Evolutionary conservation across 2,329 filamentous ascomycete species (phyloP), one percentile per base, ranked within the genome.

Genomic region (Venturia asperata): DNA sequence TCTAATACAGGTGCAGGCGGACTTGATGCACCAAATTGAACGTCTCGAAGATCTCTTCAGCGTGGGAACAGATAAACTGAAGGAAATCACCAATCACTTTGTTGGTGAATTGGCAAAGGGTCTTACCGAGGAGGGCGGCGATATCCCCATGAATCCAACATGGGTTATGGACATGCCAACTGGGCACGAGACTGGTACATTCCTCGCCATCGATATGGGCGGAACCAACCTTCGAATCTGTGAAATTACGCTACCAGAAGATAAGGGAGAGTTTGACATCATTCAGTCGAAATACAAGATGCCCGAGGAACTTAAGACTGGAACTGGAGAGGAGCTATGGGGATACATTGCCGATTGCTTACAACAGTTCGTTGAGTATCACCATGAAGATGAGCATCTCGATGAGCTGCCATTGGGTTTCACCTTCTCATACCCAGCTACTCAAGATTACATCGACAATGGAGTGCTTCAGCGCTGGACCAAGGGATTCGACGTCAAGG

Each of bases 111-210:
- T 99, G 64, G 84, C 87, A 68, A 96, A 96, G 78, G 92, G 92
- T 71, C 82, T 97, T 64, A 89, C 84, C 64, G 88, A 92, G 66
- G 88, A 96, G 78, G 93, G 93, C 68, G 92, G 92, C 67, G 95
- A 88, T 76, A 97, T 99, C 77, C 93, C 93, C 68, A 97, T 97
- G 93, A 97, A 96, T 78, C 90, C 93, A 66, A 97, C 93, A 66
- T 97, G 93, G 93, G 92, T 95, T 67, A 92, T 97, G 87, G 86
- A 86, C 62, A 92, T 91, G 76, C 93, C 93, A 47, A 89, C 90
- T 74, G 93, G 93, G 69, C 76, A 92, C 70, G 93, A 97, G 77
- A 90, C 87, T 3, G 93, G 93, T 68, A 93, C 88, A 34, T 97
- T 87, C 76, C 82, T 97, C 61, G 92, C 93, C 68, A 83, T 97